Base-by-base conservation (phyloP, 2,329 filamentous ascomycete species). In the Elsinoe batatas region DNA sequence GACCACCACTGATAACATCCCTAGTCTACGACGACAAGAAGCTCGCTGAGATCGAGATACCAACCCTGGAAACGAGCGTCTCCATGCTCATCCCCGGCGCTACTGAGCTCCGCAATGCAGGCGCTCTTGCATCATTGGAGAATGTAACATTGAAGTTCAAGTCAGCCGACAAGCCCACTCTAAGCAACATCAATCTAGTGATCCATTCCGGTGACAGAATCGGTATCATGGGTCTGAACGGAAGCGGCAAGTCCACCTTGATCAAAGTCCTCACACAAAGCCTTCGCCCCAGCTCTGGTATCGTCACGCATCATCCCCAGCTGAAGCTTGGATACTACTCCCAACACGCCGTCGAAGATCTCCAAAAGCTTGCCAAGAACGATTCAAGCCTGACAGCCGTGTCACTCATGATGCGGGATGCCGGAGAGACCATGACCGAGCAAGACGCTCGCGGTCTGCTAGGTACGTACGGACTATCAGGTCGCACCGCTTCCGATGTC, bases 231-330 rank as follows among this genome's bases (percentile, higher is more conserved):
- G 89, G 88, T 0, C 74, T 93, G 42, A 94, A 94, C 66, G 89
- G 88, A 1, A 80, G 82, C 0, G 89, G 89, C 1, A 94, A 94
- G 68, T 88, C 87, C 1, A 93, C 88, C 0, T 74, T 94, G 8
- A 76, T 91, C 57, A 83, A 80, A 47, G 71, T 91, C 3, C 77
- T 91, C 2, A 82, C 83, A n/a, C 81, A 79, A 0, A 75, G 76
- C 12, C 68, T 77, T 1, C 73, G 72, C 5, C 82, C 85, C 0
- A 80, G 79, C 0, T 74, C 76, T 2, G 87, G 88, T 0, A 80
- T 74, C 0, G 71, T 87, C 1, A 78, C 79, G 0, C 76, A 75
- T 0, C 88, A 94, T 67, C 79, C 88, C 0, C 77, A 87, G 17
- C 72, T 88, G 8, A 82, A 79, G 59, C 69, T 89, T 46, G 87